A percentile compares a stretch with the other conserved stretches of the same genome.
phyloP scores from a whole-genome alignment of 2,329 filamentous ascomycete species.

The Hypoxylon sp. region DNA sequence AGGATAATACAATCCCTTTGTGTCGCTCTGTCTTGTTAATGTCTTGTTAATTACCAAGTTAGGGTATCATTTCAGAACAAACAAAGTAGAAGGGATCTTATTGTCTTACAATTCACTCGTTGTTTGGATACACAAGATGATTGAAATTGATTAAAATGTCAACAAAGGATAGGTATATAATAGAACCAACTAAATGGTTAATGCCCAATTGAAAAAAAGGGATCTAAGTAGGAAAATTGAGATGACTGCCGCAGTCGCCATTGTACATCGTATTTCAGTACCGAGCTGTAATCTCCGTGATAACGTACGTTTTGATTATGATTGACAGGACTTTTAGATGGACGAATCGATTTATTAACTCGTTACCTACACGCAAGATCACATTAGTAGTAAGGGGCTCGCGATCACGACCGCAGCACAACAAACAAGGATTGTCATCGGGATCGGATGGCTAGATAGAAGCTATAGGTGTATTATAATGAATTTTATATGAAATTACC shows the following conservation, averaged over 20 bases:
- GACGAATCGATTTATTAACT: background rate
- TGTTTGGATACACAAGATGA: background rate
- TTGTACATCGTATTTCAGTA: background rate
- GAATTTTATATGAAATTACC: background rate
- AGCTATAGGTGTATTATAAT: background rate
- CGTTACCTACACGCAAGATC: background rate
- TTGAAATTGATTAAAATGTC: background rate
- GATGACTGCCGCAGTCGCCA: background rate
- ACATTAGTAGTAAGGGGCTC: background rate
- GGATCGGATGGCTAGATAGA: background rate
- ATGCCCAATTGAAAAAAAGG: too few relatives aligned
- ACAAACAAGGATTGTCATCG: too few relatives aligned
- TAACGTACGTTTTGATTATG: background rate
- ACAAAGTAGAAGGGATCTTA: background rate
- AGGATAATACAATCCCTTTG: background rate
- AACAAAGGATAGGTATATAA: background rate
- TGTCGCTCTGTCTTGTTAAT: background rate
- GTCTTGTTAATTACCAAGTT: background rate
- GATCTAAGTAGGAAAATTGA: background rate
- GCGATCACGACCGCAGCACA: background rate
- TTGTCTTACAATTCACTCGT: background rate
- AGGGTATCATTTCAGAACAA: background rate
- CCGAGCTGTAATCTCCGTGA: background rate
- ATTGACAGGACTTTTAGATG: conserved; percentile 1
- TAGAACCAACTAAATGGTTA: background rate